Evolutionary conservation across 495 filamentous ascomycete species (phyloP), one percentile per base, ranked within the genome.

Genomic region (Aspergillus cristatus): DNA sequence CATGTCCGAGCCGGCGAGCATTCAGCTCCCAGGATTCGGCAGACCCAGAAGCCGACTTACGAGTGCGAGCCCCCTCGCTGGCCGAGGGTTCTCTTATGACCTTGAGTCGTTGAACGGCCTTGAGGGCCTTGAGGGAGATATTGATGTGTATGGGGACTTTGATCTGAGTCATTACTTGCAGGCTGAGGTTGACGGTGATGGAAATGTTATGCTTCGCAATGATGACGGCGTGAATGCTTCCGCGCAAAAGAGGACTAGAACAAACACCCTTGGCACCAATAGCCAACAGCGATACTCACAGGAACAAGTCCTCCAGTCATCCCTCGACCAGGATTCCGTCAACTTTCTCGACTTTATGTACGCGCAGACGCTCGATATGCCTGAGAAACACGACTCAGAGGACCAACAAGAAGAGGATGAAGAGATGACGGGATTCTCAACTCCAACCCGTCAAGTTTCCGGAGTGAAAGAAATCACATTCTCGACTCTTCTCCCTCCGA

Each of bases 281-380:
- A 33, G 37, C 1, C 28, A 49, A 30, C 68, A 37, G n/a, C 10
- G 28, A 30, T 4, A 3, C 13, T 6, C 63, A 63, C 37, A 70
- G 63, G 28, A 60, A 6, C 57, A 72, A 34, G 72, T 69, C 45
- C 46, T 67, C 28, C 51, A 50, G 13, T 62, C 67, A 13, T 65
- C 54, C 11, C 66, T 85, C 10, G 74, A 81, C 49, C 56, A 52
- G 16, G 78, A 84, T 46, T 71, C 66, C 32, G 40, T 61, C 15
- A 73, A 74, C 42, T 86, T 80, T 50, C 65, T 84, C 12, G 63
- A 70, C 6, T 84, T 78, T 38, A 57, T 82, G 15, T 58, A 60
- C 15, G 37, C 32, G 3, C 51, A 47, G 35, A 40, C 53, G 5
- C 11, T n/a, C 10, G 10, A 12, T 30, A 4, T 30, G 4, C 28